Percentiles rank a stretch among this genome's conserved stretches.
Conservation (phyloP, 2,329 filamentous ascomycete species). For the Metarhizium sp. region DNA sequence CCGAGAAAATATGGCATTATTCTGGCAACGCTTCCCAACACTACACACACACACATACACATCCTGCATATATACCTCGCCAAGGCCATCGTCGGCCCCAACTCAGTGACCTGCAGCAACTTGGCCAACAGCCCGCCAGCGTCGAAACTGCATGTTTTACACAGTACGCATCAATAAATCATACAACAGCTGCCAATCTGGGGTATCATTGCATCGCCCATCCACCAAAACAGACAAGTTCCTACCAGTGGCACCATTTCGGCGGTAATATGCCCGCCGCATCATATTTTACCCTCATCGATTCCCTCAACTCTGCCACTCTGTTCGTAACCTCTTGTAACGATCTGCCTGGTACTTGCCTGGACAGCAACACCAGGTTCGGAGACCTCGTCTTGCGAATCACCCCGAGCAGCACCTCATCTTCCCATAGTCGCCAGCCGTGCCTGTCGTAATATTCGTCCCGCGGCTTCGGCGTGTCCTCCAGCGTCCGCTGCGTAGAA, state of each 20-base stretch:
- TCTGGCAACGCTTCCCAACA: too few relatives aligned
- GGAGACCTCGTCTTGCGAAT: constrained; percentile 13
- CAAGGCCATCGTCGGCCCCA: too few relatives aligned
- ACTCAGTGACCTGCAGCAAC: background rate
- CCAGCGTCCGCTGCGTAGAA: constrained; percentile 8
- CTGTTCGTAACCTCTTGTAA: constrained; percentile 12
- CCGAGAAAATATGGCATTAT: too few relatives aligned
- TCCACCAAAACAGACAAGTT: background rate
- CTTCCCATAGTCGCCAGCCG: constrained; percentile 18
- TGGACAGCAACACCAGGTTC: constrained; percentile 6
- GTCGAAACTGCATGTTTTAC: background rate
- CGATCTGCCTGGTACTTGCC: constrained; percentile 10
- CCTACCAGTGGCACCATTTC: constrained; percentile 13
- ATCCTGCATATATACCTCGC: too few relatives aligned
- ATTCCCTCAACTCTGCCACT: constrained; percentile 11
- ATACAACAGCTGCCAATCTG: background rate
- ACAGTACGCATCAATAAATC: background rate
- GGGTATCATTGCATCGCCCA: background rate
- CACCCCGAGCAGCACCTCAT: constrained; percentile 15
- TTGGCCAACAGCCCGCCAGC: background rate
- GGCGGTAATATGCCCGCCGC: constrained; percentile 11
- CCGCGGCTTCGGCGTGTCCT: background rate
- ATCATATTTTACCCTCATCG: constrained; percentile 13
- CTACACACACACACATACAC: too few relatives aligned
- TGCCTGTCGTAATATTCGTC: constrained; percentile 13